phyloP scores from a whole-genome alignment of 208 protist species.

The Angomonas ambiguus region DNA sequence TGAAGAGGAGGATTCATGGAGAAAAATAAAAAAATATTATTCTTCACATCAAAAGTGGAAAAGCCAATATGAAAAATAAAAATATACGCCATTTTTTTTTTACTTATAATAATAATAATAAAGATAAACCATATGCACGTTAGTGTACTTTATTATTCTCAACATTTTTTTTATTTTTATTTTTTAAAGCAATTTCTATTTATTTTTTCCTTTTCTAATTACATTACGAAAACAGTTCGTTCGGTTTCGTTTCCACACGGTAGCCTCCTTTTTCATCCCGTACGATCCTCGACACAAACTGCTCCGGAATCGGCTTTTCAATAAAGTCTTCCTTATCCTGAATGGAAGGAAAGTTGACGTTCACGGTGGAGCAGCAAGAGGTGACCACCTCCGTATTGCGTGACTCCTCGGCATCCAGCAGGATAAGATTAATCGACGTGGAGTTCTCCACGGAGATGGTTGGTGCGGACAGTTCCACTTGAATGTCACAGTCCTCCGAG shows the following conservation, averaged over 20 bases:
- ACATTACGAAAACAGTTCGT: slow-evolving; percentile 4
- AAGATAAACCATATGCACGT: slow-evolving; percentile 1
- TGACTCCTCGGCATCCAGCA: slow-evolving; percentile 50
- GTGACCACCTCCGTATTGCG: slow-evolving; percentile 71
- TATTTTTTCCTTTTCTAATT: slow-evolving; percentile 12
- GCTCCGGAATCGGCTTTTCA: slow-evolving; percentile 70
- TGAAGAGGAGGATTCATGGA: slow-evolving; percentile 1
- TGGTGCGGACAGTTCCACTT: slow-evolving; percentile 51
- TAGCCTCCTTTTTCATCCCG: slow-evolving; percentile 49
- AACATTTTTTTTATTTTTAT: slow-evolving; percentile 2
- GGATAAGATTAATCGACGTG: slow-evolving; percentile 58
- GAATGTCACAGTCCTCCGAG: slow-evolving; percentile 56
- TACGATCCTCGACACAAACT: slow-evolving; percentile 74
- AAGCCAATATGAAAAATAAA: neutral
- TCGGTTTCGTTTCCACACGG: slow-evolving; percentile 66
- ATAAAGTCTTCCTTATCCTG: slow-evolving; percentile 53
- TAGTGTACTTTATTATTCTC: neutral
- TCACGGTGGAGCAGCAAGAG: slow-evolving; percentile 66
- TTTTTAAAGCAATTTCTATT: neutral
- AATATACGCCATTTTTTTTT: neutral
- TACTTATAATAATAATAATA: slow-evolving; percentile 2
- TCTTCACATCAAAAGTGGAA: too few species aligned
- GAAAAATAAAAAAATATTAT: slow-evolving; percentile 12
- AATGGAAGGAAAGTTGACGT: slow-evolving; percentile 56
- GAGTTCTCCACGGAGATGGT: slow-evolving; percentile 65